phyloP scores from a whole-genome alignment of 495 filamentous ascomycete species.

The Parathielavia hyrcaniae region DNA sequence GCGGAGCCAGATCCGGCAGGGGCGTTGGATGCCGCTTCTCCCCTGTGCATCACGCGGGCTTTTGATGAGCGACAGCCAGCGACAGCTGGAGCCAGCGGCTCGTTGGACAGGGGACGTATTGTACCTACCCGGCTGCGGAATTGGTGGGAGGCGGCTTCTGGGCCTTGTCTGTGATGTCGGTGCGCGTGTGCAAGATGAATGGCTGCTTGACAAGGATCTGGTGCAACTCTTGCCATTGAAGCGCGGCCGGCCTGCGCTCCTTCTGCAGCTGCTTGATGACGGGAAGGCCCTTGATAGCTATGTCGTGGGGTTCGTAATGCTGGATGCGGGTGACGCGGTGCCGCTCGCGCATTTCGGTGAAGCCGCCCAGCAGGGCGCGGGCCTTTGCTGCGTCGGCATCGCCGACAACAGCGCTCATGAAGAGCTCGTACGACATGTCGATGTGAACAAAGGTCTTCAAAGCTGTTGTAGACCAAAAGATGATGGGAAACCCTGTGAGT shows the following conservation, averaged over 20 bases:
- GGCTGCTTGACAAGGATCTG: conserved; percentile 36
- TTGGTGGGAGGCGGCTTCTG: conserved; percentile 2
- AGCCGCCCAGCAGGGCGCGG: conserved; percentile 36
- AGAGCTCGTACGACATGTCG: conserved; percentile 42
- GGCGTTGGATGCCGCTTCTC: neutral
- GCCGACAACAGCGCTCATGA: conserved; percentile 36
- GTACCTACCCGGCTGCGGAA: neutral
- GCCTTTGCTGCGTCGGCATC: conserved; percentile 33
- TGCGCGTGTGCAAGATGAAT: conserved; percentile 37
- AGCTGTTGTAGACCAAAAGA: neutral
- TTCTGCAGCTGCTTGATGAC: conserved; percentile 33
- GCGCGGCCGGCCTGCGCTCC: conserved; percentile 22
- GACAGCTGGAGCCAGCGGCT: neutral
- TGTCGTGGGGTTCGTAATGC: conserved; percentile 31
- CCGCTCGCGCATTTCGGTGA: conserved; percentile 37
- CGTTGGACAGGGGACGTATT: neutral
- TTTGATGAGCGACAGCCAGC: neutral
- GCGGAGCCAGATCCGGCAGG: neutral
- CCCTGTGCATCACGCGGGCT: neutral
- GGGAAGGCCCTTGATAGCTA: conserved; percentile 15
- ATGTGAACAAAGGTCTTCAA: neutral
- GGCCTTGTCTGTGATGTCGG: conserved; percentile 30
- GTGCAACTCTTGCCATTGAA: conserved; percentile 38
- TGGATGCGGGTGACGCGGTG: conserved; percentile 34
- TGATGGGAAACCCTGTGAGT: neutral